These are phyloP conservation scores for Chiua virens DNA, from an alignment of 768 basidiomycete genomes.

Conservation along the genomic window DNA sequence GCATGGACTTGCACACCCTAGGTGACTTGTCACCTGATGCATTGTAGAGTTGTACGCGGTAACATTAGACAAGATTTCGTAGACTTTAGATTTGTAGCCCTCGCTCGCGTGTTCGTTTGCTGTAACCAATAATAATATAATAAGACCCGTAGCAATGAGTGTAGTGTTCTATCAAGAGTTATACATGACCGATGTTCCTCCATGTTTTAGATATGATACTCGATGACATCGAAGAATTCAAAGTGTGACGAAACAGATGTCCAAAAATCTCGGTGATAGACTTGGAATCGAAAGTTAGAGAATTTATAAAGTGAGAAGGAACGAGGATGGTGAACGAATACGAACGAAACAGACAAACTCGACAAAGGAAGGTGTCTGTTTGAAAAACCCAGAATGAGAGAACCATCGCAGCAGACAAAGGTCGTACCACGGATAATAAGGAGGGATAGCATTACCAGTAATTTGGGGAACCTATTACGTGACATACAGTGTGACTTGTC, in stretches of 20 bases:
- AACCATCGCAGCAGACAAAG: conserved; percentile 9
- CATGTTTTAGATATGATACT: conserved; percentile 31
- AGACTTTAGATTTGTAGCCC: conserved; percentile 1
- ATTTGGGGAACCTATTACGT: conserved; percentile 47
- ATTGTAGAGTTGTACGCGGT: conserved; percentile 36
- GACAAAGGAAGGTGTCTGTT: conserved; percentile 6
- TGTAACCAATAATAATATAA: conserved; percentile 27
- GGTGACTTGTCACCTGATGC: conserved; percentile 75
- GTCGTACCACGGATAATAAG: not conserved
- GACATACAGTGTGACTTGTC: conserved; percentile 80
- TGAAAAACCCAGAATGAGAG: conserved; percentile 8
- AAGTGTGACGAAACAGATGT: conserved; percentile 9
- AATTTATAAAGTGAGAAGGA: conserved; percentile 8
- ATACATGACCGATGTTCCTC: conserved; percentile 38
- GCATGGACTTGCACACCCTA: conserved; percentile 51
- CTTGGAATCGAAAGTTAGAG: conserved; percentile 13
- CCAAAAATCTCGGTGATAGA: not conserved
- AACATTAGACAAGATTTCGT: not conserved
- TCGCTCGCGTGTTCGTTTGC: not conserved
- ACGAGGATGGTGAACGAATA: conserved; percentile 24
- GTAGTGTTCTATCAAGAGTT: conserved; percentile 35
- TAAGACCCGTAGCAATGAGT: conserved; percentile 35
- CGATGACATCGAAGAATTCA: conserved; percentile 15
- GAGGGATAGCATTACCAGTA: not conserved
- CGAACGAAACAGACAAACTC: conserved; percentile 10